Conservation (phyloP, 2,329 filamentous ascomycete genomes). For the Aspergillus fumigatiaffinis region DNA sequence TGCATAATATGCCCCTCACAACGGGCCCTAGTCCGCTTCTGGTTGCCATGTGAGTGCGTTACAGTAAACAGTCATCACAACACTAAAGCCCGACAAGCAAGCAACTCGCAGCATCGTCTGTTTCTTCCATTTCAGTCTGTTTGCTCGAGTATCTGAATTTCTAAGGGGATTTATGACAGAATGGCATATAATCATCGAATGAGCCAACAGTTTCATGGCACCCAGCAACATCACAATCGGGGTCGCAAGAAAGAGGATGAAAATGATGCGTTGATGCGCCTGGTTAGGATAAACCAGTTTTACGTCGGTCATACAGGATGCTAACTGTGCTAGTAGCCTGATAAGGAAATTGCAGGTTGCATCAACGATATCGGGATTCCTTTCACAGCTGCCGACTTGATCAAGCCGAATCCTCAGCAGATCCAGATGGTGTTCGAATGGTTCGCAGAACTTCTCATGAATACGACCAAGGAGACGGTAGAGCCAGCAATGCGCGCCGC, state of each 20-base stretch:
- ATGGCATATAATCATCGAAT: slow-evolving; percentile 52
- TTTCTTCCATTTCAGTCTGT: slow-evolving; percentile 3
- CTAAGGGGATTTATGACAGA: slow-evolving; percentile 3
- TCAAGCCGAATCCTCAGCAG: slow-evolving; percentile 89
- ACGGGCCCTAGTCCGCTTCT: slow-evolving; percentile 26
- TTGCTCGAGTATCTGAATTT: slow-evolving; percentile 2
- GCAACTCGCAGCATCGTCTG: slow-evolving; percentile 4
- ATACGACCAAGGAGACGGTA: slow-evolving; percentile 86
- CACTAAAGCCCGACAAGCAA: slow-evolving; percentile 12
- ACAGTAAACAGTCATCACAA: slow-evolving; percentile 36
- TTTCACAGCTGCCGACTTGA: slow-evolving; percentile 79
- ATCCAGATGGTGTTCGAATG: slow-evolving; percentile 98
- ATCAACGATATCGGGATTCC: slow-evolving; percentile 95
- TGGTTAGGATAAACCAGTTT: slow-evolving; percentile 38
- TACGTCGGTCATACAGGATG: neutral
- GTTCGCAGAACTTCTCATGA: slow-evolving; percentile 92
- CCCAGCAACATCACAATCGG: slow-evolving; percentile 44
- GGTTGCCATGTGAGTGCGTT: slow-evolving; percentile 21
- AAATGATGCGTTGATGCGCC: slow-evolving; percentile 55
- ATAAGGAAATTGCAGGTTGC: slow-evolving; percentile 85
- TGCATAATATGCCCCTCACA: slow-evolving; percentile 29
- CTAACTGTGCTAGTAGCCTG: slow-evolving; percentile 45
- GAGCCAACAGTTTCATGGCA: slow-evolving; percentile 49
- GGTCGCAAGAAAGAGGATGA: slow-evolving; percentile 55
- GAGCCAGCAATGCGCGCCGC: slow-evolving; percentile 94